Conservation (phyloP, 2,329 filamentous ascomycete genomes). For the Beauveria rudraprayagi region DNA sequence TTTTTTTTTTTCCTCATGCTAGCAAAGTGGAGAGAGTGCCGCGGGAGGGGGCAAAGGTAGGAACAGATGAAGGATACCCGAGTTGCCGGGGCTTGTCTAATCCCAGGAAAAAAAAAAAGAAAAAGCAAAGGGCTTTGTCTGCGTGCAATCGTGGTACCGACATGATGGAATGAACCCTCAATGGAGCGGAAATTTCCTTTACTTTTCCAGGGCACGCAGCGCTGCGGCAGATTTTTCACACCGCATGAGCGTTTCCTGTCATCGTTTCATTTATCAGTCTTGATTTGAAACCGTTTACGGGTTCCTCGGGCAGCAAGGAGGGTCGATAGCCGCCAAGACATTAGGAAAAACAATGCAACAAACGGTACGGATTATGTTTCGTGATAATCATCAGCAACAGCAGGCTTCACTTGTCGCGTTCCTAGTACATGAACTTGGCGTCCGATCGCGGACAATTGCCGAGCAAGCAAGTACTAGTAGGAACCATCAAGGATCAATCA, state of each 20-base stretch:
- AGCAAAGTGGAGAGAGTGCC: neutral
- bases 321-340: no score
- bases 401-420: no score
- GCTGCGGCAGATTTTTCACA: neutral
- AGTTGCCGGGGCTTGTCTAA: neutral
- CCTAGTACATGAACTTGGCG: neutral
- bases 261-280: neutral
- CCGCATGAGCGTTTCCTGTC: neutral
- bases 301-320: no score
- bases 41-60: neutral
- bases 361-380: no score
- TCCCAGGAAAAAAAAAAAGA: neutral
- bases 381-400: no score
- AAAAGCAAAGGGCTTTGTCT: neutral
- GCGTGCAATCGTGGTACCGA: neutral
- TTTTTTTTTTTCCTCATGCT: neutral
- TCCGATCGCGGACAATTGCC: neutral
- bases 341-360: no score
- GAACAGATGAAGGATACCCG: conserved; percentile 1
- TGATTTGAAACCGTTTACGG: neutral
- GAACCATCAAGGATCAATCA: no score
- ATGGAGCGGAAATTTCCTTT: neutral
- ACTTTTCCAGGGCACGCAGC: neutral
- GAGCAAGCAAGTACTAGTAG: neutral
- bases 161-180: neutral